A percentile compares a stretch with the other conserved stretches of the same genome.
phyloP scores from a whole-genome alignment of 495 filamentous ascomycete species.

The Aspergillus panamensis region DNA sequence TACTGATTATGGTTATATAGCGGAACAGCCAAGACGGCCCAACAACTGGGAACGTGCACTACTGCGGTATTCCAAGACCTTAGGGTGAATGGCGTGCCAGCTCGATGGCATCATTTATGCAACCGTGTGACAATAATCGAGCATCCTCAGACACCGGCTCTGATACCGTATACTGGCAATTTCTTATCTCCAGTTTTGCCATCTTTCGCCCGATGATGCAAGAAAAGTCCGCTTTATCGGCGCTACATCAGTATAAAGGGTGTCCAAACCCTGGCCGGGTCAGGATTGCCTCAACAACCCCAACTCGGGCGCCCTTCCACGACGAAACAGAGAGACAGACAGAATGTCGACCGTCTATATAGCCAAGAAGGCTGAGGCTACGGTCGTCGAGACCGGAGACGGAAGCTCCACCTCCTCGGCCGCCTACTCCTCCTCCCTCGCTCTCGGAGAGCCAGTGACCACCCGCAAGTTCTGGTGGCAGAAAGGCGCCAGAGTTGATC shows the following conservation, averaged over 20 bases:
- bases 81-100: slow-evolving; percentile 8
- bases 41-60: background rate
- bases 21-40: too few relatives aligned
- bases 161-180: background rate
- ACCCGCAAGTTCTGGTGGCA: slow-evolving; percentile 31
- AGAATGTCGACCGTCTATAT: slow-evolving; percentile 13
- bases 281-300: background rate
- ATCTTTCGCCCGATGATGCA: slow-evolving; percentile 11
- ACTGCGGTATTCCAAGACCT: background rate
- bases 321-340: too few relatives aligned
- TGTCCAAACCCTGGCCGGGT: background rate
- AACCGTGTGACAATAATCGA: background rate
- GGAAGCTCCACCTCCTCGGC: background rate
- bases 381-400: slow-evolving; percentile 3
- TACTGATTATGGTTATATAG: too few relatives aligned
- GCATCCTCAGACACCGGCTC: background rate
- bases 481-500: slow-evolving; percentile 27
- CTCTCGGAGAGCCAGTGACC: slow-evolving; percentile 18
- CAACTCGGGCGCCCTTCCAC: too few relatives aligned
- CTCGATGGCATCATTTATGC: slow-evolving; percentile 12
- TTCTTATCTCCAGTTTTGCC: slow-evolving; percentile 6
- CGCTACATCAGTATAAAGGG: background rate
- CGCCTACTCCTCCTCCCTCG: background rate
- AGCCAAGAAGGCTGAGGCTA: slow-evolving; percentile 1
- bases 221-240: background rate